phyloP scores from a whole-genome alignment of 768 basidiomycete species.

The Cantharellus anzutake region DNA sequence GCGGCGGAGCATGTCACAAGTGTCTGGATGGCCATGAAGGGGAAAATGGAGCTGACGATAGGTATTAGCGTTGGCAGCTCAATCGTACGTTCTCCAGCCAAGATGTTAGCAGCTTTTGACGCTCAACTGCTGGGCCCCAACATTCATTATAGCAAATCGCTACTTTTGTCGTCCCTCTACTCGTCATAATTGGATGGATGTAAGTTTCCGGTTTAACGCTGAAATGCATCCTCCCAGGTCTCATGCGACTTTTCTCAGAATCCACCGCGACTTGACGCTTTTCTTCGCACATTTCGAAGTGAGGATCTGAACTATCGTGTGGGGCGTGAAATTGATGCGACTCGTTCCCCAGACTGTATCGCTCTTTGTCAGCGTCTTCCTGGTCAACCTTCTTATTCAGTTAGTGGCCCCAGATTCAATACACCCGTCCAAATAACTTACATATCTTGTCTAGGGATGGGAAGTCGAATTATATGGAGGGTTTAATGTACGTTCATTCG shows the following conservation, averaged over 20 bases:
- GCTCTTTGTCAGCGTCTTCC: constrained; percentile 72
- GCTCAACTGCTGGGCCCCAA: neutral
- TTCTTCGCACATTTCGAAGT: constrained; percentile 82
- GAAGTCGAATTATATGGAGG: constrained; percentile 85
- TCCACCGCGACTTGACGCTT: constrained; percentile 52
- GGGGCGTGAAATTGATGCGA: neutral
- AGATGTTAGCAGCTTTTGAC: neutral
- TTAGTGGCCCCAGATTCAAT: constrained; percentile 3
- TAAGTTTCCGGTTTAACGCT: constrained; percentile 15
- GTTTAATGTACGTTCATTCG: constrained; percentile 34
- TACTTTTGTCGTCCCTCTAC: constrained; percentile 65
- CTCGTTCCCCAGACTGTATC: constrained; percentile 39
- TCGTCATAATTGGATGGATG: constrained; percentile 83
- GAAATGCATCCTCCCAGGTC: neutral
- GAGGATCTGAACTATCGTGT: neutral
- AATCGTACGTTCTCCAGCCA: constrained; percentile 31
- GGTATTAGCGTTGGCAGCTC: constrained; percentile 66
- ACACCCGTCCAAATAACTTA: neutral
- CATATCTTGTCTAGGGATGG: constrained; percentile 34
- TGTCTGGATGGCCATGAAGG: constrained; percentile 78
- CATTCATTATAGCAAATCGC: constrained; percentile 48
- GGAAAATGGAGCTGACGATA: constrained; percentile 55
- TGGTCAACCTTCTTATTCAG: constrained; percentile 63
- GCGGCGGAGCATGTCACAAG: constrained; percentile 61
- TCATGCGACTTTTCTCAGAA: constrained; percentile 19